phyloP scores from a whole-genome alignment of 2,329 filamentous ascomycete species.

The Colletotrichum higginsianum region DNA sequence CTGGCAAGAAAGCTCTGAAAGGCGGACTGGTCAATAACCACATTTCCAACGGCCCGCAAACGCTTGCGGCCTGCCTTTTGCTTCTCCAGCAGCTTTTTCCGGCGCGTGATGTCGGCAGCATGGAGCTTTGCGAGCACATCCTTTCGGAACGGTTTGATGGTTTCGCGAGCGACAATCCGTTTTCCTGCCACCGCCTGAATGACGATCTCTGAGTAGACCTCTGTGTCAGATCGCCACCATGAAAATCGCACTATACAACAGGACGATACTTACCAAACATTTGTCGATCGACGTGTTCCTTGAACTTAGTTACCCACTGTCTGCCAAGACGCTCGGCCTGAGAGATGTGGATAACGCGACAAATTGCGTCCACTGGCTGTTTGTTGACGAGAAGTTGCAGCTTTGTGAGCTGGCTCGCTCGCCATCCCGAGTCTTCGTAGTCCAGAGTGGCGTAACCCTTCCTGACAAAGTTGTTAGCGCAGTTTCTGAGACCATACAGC shows the following conservation, averaged over 20 bases:
- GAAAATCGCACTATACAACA: neutral
- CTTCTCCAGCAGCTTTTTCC: conserved; percentile 92
- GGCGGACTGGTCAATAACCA: conserved; percentile 95
- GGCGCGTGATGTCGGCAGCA: conserved; percentile 86
- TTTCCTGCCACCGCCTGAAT: conserved; percentile 92
- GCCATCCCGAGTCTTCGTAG: conserved; percentile 96
- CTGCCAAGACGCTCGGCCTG: conserved; percentile 87
- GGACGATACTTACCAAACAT: conserved; percentile 77
- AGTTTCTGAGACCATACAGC: neutral
- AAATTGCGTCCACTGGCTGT: conserved; percentile 91
- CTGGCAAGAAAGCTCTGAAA: conserved; percentile 96
- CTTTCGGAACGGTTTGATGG: conserved; percentile 96
- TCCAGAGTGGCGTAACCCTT: conserved; percentile 97
- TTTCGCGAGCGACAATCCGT: conserved; percentile 90
- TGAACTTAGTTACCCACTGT: conserved; percentile 95
- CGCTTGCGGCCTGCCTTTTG: conserved; percentile 97
- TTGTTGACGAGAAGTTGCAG: conserved; percentile 96
- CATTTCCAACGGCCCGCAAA: conserved; percentile 86
- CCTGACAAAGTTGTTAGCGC: conserved; percentile 44
- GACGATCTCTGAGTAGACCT: conserved; percentile 75
- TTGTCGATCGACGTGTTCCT: conserved; percentile 94
- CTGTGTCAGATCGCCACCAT: neutral
- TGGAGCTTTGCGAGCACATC: conserved; percentile 95
- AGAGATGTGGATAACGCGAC: conserved; percentile 87
- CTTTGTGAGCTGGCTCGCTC: conserved; percentile 84